Percentiles rank a stretch among this genome's conserved stretches.
These are phyloP conservation scores for Umbelopsis sp. DNA, from an alignment of 192 early-diverging fungal species.

Conservation along the genomic window DNA sequence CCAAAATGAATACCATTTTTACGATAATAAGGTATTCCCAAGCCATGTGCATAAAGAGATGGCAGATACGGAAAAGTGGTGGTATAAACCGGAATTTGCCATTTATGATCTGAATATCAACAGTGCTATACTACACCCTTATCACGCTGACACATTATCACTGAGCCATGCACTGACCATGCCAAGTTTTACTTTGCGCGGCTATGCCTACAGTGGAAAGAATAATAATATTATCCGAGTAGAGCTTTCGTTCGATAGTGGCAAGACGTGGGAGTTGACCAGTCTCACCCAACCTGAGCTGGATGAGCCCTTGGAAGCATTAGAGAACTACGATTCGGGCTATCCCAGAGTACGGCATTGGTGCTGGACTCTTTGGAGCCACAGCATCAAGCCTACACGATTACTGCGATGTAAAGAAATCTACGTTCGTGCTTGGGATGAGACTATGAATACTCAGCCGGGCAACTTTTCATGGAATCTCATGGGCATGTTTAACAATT, in stretches of 20 bases:
- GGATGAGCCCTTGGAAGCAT: conserved; percentile 20
- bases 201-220: conserved; percentile 83
- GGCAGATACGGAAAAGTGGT: conserved; percentile 62
- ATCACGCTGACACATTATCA: conserved; percentile 51
- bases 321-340: conserved; percentile 27
- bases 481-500: conserved; percentile 81
- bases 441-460: conserved; percentile 62
- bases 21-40: conserved; percentile 87
- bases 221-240: conserved; percentile 75
- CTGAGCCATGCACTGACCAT: conserved; percentile 20
- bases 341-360: conserved; percentile 49
- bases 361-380: conserved; percentile 70
- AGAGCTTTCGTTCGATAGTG: conserved; percentile 81
- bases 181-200: conserved; percentile 50
- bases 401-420: conserved; percentile 53
- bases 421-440: conserved; percentile 65
- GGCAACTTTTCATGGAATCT: conserved; percentile 65
- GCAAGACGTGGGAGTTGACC: conserved; percentile 77
- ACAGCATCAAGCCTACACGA: conserved; percentile 38
- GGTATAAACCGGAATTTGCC: conserved; percentile 63
- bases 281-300: conserved; percentile 44
- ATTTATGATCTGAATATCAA: conserved; percentile 84
- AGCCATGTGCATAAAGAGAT: conserved; percentile 59
- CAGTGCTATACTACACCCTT: conserved; percentile 69
- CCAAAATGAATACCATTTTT: conserved; percentile 71